Conservation (phyloP, 2,329 filamentous ascomycete genomes). For the Bipolaris sorokiniana region DNA sequence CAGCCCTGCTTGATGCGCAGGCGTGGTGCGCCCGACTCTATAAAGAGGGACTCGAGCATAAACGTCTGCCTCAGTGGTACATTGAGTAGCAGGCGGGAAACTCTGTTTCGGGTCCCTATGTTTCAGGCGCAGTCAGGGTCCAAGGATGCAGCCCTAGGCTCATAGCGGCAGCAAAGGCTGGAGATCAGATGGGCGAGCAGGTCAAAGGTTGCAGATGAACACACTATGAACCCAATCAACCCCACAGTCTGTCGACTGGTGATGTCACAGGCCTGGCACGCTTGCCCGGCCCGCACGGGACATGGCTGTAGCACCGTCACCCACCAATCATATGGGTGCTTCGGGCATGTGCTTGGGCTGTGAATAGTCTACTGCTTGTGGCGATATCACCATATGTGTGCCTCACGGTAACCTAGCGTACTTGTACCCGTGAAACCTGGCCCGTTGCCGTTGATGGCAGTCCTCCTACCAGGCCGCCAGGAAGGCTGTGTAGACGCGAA, state of each 20-base stretch:
- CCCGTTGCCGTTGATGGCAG: neutral
- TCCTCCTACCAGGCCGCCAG: neutral
- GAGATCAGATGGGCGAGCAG: conserved; percentile 5
- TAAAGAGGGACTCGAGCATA: conserved; percentile 6
- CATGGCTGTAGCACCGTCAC: neutral
- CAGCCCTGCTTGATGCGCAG: conserved; percentile 8
- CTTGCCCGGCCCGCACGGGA: conserved; percentile 3
- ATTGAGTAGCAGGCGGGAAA: conserved; percentile 5
- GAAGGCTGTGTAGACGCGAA: neutral
- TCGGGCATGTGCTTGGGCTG: neutral
- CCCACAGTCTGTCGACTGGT: neutral
- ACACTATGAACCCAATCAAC: too few relatives aligned
- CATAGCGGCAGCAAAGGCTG: conserved; percentile 7
- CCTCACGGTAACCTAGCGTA: neutral
- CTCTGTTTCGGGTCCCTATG: conserved; percentile 11
- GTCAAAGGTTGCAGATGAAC: too few relatives aligned
- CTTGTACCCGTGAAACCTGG: neutral
- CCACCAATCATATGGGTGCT: conserved; percentile 2
- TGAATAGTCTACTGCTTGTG: conserved; percentile 6
- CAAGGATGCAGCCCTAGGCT: conserved; percentile 2
- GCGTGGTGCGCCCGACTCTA: conserved; percentile 4
- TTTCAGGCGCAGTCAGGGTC: conserved; percentile 13
- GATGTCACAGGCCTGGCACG: conserved; percentile 14
- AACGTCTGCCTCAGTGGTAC: neutral
- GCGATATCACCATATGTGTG: neutral